Evolutionary conservation across 345 rosid genomes (phyloP).

Genomic region (Brassica incana): DNA sequence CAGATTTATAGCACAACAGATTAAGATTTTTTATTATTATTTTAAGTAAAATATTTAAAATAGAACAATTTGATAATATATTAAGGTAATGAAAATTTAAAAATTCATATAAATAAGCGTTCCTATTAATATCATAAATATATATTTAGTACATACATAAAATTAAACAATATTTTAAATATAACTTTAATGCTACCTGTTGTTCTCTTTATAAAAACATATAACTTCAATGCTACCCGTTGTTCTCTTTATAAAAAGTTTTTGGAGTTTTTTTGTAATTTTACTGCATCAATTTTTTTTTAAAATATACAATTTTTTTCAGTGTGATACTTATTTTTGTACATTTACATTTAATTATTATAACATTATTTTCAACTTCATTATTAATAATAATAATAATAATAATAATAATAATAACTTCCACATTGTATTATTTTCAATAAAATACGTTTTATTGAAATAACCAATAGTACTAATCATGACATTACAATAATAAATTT

Average conservation of each 20-base stretch:
- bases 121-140: not conserved
- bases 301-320: too few relatives aligned
- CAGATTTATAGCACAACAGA: not conserved
- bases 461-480: not conserved
- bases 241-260: not conserved
- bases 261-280: not conserved
- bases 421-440: too few relatives aligned
- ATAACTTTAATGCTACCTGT: not conserved
- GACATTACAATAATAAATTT: not conserved
- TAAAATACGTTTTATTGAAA: not conserved
- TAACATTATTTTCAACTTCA: not conserved
- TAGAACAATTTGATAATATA: not conserved
- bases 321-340: too few relatives aligned
- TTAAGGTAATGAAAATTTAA: not conserved
- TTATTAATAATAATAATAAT: too few relatives aligned
- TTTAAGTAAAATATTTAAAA: not conserved
- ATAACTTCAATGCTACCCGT: not conserved
- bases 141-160: not conserved
- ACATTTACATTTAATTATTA: too few relatives aligned
- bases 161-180: not conserved
- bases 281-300: not conserved
- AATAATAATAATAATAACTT: too few relatives aligned
- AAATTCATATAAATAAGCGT: not conserved
- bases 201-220: not conserved
- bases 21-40: too few relatives aligned